These are phyloP conservation scores for Mallotus nudiflorus DNA, from an alignment of 345 rosid genomes.

Conservation along the genomic window DNA sequence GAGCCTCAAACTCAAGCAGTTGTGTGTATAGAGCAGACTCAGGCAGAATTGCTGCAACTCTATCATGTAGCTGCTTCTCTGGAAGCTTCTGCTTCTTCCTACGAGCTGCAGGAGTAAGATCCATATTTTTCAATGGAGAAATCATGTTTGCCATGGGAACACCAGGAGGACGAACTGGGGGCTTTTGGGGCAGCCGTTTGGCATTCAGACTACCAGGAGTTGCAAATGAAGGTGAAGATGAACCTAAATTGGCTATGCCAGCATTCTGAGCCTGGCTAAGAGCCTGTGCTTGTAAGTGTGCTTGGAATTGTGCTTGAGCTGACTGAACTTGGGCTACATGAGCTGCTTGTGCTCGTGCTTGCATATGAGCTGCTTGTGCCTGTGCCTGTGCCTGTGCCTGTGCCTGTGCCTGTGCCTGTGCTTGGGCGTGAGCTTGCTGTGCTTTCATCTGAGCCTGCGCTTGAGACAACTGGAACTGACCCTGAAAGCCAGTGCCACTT, in stretches of 20 bases:
- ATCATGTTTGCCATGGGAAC: constrained; percentile 51
- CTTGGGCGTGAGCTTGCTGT: constrained; percentile 41
- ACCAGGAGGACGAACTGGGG: constrained; percentile 76
- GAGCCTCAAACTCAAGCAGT: constrained; percentile 93
- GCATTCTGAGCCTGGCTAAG: constrained; percentile 57
- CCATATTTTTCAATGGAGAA: constrained; percentile 80
- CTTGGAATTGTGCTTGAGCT: constrained; percentile 77
- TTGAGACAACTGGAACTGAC: constrained; percentile 69
- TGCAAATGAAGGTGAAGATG: constrained; percentile 63
- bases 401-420: constrained; percentile 37
- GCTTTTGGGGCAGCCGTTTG: constrained; percentile 73
- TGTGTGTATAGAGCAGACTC: constrained; percentile 97
- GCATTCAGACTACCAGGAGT: constrained; percentile 56
- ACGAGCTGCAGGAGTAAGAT: constrained; percentile 69
- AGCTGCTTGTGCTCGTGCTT: constrained; percentile 61
- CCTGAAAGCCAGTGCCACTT: constrained; percentile 52
- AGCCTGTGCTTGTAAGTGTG: constrained; percentile 70
- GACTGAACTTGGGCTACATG: constrained; percentile 57
- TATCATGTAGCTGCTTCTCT: constrained; percentile 82
- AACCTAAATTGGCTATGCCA: constrained; percentile 58
- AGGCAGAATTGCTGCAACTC: constrained; percentile 92
- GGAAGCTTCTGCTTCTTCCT: constrained; percentile 96
- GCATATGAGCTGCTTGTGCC: constrained; percentile 68
- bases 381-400: constrained; percentile 47
- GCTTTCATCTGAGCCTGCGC: constrained; percentile 60